A percentile compares a stretch with the other conserved stretches of the same genome.
Evolutionary conservation across 345 rosid species (phyloP).

Genomic region (Eutrema heterophyllum): DNA sequence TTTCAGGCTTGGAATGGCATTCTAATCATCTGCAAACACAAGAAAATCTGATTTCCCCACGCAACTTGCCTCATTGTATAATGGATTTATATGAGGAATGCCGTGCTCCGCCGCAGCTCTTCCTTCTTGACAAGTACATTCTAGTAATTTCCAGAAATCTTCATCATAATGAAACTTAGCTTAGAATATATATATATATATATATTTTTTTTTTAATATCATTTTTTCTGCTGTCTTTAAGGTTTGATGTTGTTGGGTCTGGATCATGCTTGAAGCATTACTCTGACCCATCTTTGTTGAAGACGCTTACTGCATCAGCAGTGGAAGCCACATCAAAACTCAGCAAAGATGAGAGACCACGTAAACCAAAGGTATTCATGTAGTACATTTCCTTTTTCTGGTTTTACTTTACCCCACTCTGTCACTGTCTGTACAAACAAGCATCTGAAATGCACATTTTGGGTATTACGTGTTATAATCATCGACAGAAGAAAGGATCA

Average conservation of each 20-base stretch:
- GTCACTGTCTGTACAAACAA: background rate
- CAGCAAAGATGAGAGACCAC: conserved; percentile 48
- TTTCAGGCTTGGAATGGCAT: conserved; percentile 77
- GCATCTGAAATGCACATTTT: background rate
- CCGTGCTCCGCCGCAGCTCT: conserved; percentile 69
- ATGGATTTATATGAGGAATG: conserved; percentile 91
- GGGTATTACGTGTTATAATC: background rate
- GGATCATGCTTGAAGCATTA: conserved; percentile 94
- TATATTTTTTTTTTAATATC: background rate
- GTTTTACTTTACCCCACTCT: background rate
- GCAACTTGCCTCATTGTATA: conserved; percentile 83
- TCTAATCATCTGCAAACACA: conserved; percentile 48
- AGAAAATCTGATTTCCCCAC: conserved; percentile 53
- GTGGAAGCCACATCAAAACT: conserved; percentile 11
- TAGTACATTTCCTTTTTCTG: background rate
- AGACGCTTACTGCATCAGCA: conserved; percentile 36
- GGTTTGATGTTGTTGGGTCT: conserved; percentile 93
- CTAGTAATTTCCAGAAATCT: background rate
- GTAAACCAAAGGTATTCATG: conserved; percentile 77
- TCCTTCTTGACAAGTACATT: conserved; percentile 87
- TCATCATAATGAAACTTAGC: background rate
- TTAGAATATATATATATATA: background rate
- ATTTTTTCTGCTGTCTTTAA: conserved; percentile 20
- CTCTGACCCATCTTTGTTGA: conserved; percentile 83
- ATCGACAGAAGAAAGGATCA: conserved; percentile 64